Evolutionary conservation across 306 rosid genomes (phyloP).

Genomic region (Castanopsis chinensis): DNA sequence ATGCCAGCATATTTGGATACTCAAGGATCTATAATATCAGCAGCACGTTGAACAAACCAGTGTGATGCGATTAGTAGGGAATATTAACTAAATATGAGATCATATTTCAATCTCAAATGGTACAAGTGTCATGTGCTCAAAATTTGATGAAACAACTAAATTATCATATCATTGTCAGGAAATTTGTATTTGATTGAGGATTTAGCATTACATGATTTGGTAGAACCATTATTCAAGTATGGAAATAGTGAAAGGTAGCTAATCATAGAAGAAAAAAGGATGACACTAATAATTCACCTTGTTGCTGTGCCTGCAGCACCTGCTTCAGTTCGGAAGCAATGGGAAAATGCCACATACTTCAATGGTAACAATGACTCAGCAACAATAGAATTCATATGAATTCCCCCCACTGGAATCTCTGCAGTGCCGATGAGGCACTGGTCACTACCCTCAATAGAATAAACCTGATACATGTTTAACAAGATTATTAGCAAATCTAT

Average conservation of each 20-base stretch:
- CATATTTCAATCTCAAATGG: neutral
- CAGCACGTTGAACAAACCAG: neutral
- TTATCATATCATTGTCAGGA: neutral
- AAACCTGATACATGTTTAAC: slow-evolving; percentile 55
- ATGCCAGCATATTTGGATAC: neutral
- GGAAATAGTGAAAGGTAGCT: neutral
- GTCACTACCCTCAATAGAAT: slow-evolving; percentile 81
- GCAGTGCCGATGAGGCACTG: slow-evolving; percentile 99
- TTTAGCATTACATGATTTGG: neutral
- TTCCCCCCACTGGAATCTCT: slow-evolving; percentile 97
- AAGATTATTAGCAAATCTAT: slow-evolving; percentile 27
- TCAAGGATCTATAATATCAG: neutral
- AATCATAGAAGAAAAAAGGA: slow-evolving; percentile 3
- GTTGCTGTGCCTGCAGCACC: slow-evolving; percentile 97
- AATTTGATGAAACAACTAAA: neutral
- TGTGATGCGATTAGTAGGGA: neutral
- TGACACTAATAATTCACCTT: slow-evolving; percentile 39
- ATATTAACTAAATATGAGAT: neutral
- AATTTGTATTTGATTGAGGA: neutral
- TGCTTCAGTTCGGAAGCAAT: slow-evolving; percentile 97
- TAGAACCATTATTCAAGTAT: neutral
- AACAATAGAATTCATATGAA: slow-evolving; percentile 96
- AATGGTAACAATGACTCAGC: slow-evolving; percentile 70
- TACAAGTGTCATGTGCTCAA: neutral
- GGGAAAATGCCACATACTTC: slow-evolving; percentile 89